Evolutionary conservation across 2,329 filamentous ascomycete species (phyloP).

Genomic region (Podosphaera aphanis): DNA sequence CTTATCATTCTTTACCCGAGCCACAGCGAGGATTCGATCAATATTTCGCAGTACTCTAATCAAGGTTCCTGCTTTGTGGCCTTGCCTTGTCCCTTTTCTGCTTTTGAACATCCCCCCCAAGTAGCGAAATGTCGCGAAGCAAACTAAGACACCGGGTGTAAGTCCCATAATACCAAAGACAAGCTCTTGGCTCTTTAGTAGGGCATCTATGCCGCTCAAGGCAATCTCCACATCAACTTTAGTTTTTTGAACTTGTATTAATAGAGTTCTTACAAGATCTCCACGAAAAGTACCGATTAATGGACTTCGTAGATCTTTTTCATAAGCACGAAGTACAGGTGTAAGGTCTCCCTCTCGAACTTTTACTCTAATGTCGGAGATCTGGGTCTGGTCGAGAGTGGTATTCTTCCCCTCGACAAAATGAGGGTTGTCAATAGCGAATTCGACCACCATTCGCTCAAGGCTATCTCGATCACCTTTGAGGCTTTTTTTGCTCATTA

Average conservation of each 20-base stretch:
- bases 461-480: constrained; percentile 76
- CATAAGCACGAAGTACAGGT: constrained; percentile 73
- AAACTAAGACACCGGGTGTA: constrained; percentile 78
- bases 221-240: constrained; percentile 96
- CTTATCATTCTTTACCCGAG: constrained; percentile 46
- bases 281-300: constrained; percentile 64
- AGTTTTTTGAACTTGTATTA: constrained; percentile 96
- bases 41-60: constrained; percentile 67
- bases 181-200: constrained; percentile 87
- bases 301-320: constrained; percentile 63
- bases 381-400: constrained; percentile 40
- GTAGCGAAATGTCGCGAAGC: constrained; percentile 51
- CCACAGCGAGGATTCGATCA: constrained; percentile 52
- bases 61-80: constrained; percentile 43
- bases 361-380: constrained; percentile 50
- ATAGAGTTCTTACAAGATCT: constrained; percentile 66
- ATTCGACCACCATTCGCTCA: constrained; percentile 95
- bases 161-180: constrained; percentile 94
- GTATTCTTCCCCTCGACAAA: constrained; percentile 25
- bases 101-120: constrained; percentile 44
- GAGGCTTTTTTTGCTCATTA: constrained; percentile 85
- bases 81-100: constrained; percentile 41
- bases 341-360: constrained; percentile 86
- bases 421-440: constrained; percentile 60
- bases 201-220: constrained; percentile 80